These are phyloP conservation scores for Plenodomus biglobosus DNA, from an alignment of 2,329 filamentous ascomycete genomes.

Conservation along the genomic window DNA sequence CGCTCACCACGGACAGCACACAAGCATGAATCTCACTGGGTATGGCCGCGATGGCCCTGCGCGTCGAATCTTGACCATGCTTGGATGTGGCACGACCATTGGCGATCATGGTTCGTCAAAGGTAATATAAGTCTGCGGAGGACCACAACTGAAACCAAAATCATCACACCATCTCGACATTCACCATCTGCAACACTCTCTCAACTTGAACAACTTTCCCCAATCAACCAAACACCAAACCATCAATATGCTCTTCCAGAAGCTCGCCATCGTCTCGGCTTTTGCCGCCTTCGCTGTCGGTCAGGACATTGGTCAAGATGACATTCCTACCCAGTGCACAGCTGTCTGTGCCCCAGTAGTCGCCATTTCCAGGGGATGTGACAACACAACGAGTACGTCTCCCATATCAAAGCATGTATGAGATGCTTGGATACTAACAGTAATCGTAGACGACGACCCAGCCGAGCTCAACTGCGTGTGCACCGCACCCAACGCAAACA, in stretches of 20 bases:
- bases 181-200: not conserved
- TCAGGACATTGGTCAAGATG: constrained; percentile 34
- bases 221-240: not conserved
- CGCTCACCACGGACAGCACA: not conserved
- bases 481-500: constrained; percentile 24
- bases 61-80: not conserved
- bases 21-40: not conserved
- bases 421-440: not conserved
- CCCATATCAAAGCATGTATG: not conserved
- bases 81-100: not conserved
- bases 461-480: constrained; percentile 35
- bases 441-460: constrained; percentile 20
- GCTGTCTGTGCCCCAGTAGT: constrained; percentile 31
- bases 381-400: constrained; percentile 24
- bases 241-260: constrained; percentile 26
- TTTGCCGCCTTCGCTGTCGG: constrained; percentile 24
- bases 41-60: not conserved
- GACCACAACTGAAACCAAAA: not conserved
- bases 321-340: constrained; percentile 34
- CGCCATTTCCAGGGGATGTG: constrained; percentile 26
- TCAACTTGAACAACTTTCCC: not conserved
- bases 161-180: not conserved
- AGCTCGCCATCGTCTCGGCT: constrained; percentile 26
- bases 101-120: not conserved
- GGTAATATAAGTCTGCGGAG: not conserved